Base-by-base conservation (phyloP, 2,329 filamentous ascomycete species). In the Ceratocystis lukuohia region DNA sequence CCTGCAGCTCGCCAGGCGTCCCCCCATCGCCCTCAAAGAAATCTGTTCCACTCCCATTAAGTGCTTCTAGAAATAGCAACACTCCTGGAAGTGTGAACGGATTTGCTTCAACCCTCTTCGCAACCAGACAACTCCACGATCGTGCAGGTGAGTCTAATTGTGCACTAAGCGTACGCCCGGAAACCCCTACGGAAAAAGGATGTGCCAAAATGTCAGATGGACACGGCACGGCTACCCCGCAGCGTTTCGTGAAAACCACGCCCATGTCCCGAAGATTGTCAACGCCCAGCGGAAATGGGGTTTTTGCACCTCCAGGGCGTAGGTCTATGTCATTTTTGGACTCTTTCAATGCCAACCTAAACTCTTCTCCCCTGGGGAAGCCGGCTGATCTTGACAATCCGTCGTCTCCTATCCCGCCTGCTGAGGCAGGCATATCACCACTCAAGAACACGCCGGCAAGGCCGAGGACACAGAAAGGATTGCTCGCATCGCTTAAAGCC, bases 391-490 rank as follows among this genome's bases (percentile, higher is more conserved):
- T 44, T 8, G 64, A 68, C 30, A 66, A 53, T 45, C 67, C 67
- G 4, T 67, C 67, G 15, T 68, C 67, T 12, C 65, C 67, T n/a
- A 25, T 68, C 2, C 65, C 65, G 4, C 78, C 80, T 30, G 73
- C 75, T 2, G 76, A 75, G 62, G 79, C 77, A 17, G 81, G 80
- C 2, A 70, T 81, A 30, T 83, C 81, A 12, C 81, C 81, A 1
- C 78, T 75, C 33, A 83, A 83, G 70, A 78, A 80, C 65, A 82
- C 80, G 17, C 79, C 80, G 28, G 75, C 77, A 22, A 73, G 75
- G n/a, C 71, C 72, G n/a, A 44, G 46, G 17, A 50, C 64, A 45
- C 48, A 68, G 70, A 72, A 65, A 68, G 72, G 48, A 15, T 56
- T 53, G 20, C 70, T 64, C 73, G 70, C 59, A 70, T 53, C 48